Percentiles rank a stretch among this genome's conserved stretches.
Evolutionary conservation across 2,329 filamentous ascomycete genomes (phyloP).

Genomic region (Pseudogymnoascus sp.): DNA sequence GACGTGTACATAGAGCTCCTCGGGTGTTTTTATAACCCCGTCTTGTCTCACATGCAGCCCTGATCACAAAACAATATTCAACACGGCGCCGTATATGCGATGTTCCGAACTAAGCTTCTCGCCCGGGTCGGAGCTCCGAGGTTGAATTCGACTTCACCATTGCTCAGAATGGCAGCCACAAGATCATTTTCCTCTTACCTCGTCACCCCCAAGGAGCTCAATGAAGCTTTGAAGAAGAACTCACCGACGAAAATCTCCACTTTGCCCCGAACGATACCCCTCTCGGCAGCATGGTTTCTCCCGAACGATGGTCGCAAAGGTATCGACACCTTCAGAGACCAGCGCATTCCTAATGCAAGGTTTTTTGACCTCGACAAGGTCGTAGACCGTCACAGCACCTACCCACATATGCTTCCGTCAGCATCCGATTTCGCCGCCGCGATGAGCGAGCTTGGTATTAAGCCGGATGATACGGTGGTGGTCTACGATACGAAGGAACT

Average conservation of each 20-base stretch:
- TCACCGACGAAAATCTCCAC: constrained; percentile 71
- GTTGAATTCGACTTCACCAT: constrained; percentile 8
- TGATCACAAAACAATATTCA: not conserved
- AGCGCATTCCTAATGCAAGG: constrained; percentile 78
- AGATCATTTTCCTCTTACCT: constrained; percentile 71
- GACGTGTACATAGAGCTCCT: not conserved
- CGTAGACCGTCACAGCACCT: constrained; percentile 78
- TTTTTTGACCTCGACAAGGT: constrained; percentile 96
- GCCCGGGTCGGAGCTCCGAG: constrained; percentile 7
- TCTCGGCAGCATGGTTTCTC: constrained; percentile 94
- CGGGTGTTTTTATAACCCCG: constrained; percentile 4
- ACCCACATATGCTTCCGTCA: constrained; percentile 92
- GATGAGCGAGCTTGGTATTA: constrained; percentile 83
- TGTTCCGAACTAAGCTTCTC: constrained; percentile 10
- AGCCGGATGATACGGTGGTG: constrained; percentile 79
- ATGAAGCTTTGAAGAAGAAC: constrained; percentile 74
- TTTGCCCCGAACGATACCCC: constrained; percentile 72
- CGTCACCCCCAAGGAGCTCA: constrained; percentile 74
- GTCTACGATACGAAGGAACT: constrained; percentile 89
- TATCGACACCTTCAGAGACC: constrained; percentile 68
- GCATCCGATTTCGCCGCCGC: constrained; percentile 73
- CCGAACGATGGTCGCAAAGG: constrained; percentile 84
- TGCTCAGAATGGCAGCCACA: constrained; percentile 32
- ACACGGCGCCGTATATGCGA: not conserved
- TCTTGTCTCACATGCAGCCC: not conserved